These are phyloP conservation scores for Syncephalis plumigaleata DNA, from an alignment of 371 early-diverging fungal genomes.

Conservation along the genomic window DNA sequence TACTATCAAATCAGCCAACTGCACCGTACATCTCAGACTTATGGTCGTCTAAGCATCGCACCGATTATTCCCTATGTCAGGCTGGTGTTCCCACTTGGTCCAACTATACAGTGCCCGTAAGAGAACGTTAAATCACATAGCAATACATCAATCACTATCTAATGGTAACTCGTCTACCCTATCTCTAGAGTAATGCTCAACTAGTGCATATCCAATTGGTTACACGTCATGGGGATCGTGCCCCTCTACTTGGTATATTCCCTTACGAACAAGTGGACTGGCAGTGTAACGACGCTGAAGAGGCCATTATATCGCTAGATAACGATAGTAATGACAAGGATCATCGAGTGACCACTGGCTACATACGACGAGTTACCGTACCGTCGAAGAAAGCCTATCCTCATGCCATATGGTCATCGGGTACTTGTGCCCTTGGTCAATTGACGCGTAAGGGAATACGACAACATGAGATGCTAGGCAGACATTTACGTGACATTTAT, in stretches of 20 bases:
- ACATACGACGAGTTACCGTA: neutral
- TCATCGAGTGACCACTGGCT: neutral
- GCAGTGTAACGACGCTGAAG: neutral
- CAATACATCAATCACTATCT: too few species aligned
- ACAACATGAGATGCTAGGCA: slow-evolving; percentile 25
- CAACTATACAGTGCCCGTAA: too few species aligned
- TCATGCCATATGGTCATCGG: slow-evolving; percentile 4
- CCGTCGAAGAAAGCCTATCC: neutral
- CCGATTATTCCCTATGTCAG: too few species aligned
- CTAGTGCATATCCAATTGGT: slow-evolving; percentile 3
- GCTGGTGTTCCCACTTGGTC: too few species aligned
- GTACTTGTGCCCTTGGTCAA: slow-evolving; percentile 22
- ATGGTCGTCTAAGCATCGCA: too few species aligned
- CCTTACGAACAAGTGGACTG: neutral
- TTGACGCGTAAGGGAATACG: slow-evolving; percentile 25
- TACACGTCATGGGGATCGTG: slow-evolving; percentile 8
- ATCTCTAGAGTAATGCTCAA: neutral
- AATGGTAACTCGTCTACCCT: too few species aligned
- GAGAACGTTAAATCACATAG: too few species aligned
- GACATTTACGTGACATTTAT: slow-evolving; percentile 24
- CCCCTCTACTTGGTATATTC: neutral
- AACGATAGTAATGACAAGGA: neutral
- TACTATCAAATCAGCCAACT: too few species aligned
- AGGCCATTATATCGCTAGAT: neutral
- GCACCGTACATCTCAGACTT: too few species aligned